Conservation (phyloP, 306 rosid genomes). For the Lupinus albus region DNA sequence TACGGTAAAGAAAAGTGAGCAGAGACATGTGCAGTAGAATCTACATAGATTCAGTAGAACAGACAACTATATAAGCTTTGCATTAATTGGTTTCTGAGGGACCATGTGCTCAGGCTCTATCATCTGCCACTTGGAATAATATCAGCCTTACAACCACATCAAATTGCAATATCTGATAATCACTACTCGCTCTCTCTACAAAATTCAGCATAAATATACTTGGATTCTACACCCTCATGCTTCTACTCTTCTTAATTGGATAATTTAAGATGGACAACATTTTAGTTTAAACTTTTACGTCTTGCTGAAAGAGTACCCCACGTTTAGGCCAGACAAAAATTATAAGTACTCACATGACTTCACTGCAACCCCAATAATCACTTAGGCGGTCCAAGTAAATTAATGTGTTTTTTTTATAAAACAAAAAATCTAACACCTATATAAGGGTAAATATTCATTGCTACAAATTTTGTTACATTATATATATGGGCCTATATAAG, state of each 20-base stretch:
- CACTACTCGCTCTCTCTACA: background rate
- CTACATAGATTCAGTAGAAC: slow-evolving; percentile 23
- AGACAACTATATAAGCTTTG: background rate
- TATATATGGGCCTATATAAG: no score
- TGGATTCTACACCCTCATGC: background rate
- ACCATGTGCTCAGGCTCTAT: slow-evolving; percentile 29
- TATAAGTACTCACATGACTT: slow-evolving; percentile 18
- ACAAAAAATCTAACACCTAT: background rate
- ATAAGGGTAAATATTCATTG: no score
- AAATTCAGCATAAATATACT: background rate
- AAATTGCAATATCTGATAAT: slow-evolving; percentile 10
- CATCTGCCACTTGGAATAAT: background rate
- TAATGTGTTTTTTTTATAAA: background rate
- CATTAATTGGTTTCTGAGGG: slow-evolving; percentile 11
- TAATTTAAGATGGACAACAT: background rate
- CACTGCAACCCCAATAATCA: background rate
- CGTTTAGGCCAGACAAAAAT: slow-evolving; percentile 5
- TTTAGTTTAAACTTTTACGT: background rate
- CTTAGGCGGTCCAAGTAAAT: background rate
- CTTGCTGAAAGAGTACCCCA: background rate
- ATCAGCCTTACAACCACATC: slow-evolving; percentile 24
- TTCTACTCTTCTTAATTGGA: background rate
- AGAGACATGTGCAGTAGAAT: slow-evolving; percentile 4
- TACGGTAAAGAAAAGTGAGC: slow-evolving; percentile 2
- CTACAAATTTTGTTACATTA: no score